Conservation (phyloP, 495 filamentous ascomycete species). For the Penicillium diatomitis region DNA sequence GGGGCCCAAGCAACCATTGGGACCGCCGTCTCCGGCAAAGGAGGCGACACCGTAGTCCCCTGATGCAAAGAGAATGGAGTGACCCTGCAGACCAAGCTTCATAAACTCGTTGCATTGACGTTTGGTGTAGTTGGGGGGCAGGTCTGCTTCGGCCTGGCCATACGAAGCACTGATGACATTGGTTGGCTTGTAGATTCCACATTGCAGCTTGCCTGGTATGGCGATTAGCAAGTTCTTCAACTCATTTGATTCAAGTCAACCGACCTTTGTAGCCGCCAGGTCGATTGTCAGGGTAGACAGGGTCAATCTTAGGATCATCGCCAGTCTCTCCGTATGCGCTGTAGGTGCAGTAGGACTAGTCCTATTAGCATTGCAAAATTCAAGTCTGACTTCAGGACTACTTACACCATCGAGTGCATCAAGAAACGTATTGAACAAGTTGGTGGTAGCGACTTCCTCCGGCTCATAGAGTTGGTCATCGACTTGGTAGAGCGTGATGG, state of each 20-base stretch:
- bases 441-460: slow-evolving; percentile 26
- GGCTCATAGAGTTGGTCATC: slow-evolving; percentile 42
- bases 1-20: slow-evolving; percentile 28
- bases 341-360: slow-evolving; percentile 21
- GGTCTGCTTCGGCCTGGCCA: slow-evolving; percentile 41
- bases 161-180: slow-evolving; percentile 57
- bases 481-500: slow-evolving; percentile 45
- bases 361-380: not conserved
- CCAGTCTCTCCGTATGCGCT: slow-evolving; percentile 39
- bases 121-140: slow-evolving; percentile 41
- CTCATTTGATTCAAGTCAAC: not conserved
- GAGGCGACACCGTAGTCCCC: slow-evolving; percentile 52
- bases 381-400: not conserved
- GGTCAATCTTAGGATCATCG: slow-evolving; percentile 33
- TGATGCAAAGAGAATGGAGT: slow-evolving; percentile 51
- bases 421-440: slow-evolving; percentile 41
- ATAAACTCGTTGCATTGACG: slow-evolving; percentile 53
- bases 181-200: slow-evolving; percentile 51
- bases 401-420: slow-evolving; percentile 47
- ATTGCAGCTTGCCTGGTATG: slow-evolving; percentile 37
- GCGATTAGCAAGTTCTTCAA: not conserved
- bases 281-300: slow-evolving; percentile 46
- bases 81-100: slow-evolving; percentile 57
- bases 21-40: slow-evolving; percentile 22
- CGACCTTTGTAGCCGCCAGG: slow-evolving; percentile 45